phyloP scores from a whole-genome alignment of 768 basidiomycete species.

The Tricholoma flavovirens region DNA sequence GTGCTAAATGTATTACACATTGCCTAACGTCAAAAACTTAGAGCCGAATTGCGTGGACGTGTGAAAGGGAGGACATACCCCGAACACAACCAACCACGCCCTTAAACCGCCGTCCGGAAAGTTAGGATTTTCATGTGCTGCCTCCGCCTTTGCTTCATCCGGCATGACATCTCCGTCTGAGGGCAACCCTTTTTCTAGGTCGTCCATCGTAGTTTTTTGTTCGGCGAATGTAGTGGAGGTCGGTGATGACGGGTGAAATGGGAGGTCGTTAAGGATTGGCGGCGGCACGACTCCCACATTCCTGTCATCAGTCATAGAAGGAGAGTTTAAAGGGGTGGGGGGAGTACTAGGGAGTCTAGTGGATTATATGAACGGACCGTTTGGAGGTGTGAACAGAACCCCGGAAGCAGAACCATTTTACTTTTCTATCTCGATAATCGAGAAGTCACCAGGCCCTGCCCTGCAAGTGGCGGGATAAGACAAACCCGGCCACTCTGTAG shows the following conservation, averaged over 20 bases:
- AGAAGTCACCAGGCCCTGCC: too few relatives aligned
- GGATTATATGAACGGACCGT: background rate
- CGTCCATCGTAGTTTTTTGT: background rate
- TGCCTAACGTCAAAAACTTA: conserved; percentile 21
- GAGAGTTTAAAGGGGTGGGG: background rate
- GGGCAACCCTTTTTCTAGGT: background rate
- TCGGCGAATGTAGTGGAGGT: background rate
- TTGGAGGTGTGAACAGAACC: background rate
- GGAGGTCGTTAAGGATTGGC: background rate
- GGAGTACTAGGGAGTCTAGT: too few relatives aligned
- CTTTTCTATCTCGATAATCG: background rate
- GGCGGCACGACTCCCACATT: background rate
- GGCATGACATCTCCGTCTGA: background rate
- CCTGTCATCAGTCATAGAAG: background rate
- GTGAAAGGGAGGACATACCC: conserved; percentile 23
- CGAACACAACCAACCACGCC: conserved; percentile 41
- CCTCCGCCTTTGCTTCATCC: background rate
- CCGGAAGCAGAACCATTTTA: background rate
- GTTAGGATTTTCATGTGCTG: conserved; percentile 3
- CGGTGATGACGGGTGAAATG: background rate
- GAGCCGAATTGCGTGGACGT: background rate
- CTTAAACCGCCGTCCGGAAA: conserved; percentile 39
- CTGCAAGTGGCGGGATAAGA: too few relatives aligned
- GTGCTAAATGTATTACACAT: conserved; percentile 44
- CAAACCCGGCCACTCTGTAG: background rate